phyloP scores from a whole-genome alignment of 257 asterid species.

The Coffea canephora region DNA sequence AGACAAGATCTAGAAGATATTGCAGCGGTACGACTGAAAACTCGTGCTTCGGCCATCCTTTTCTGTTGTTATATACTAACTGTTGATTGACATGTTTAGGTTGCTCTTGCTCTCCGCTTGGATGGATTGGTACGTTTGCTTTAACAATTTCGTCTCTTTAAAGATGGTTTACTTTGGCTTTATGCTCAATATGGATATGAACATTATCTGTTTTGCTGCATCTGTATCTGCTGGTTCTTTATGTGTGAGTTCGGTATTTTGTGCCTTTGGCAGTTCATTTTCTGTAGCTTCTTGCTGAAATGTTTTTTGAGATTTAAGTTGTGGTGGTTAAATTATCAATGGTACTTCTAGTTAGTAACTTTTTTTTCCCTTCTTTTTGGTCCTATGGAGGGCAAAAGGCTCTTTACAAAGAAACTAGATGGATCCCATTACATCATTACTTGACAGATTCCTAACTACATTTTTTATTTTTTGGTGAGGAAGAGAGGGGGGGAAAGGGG shows the following conservation, averaged over 20 bases:
- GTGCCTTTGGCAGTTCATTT: not conserved
- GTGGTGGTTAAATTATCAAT: not conserved
- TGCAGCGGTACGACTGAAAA: slow-evolving; percentile 56
- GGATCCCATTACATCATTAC: too few species aligned
- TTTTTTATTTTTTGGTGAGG: too few species aligned
- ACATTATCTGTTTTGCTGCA: not conserved
- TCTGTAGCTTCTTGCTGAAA: not conserved
- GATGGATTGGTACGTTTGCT: slow-evolving; percentile 83
- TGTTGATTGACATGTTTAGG: slow-evolving; percentile 50
- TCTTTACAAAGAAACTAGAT: too few species aligned
- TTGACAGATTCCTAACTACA: too few species aligned
- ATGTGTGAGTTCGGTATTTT: not conserved
- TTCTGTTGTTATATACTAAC: slow-evolving; percentile 14
- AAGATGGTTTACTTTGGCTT: not conserved
- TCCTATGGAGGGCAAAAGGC: too few species aligned
- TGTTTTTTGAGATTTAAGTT: not conserved
- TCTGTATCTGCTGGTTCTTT: not conserved
- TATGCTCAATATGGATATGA: not conserved
- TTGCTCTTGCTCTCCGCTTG: slow-evolving; percentile 86
- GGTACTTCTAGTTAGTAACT: not conserved
- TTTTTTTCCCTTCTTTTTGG: too few species aligned
- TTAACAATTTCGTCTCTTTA: not conserved
- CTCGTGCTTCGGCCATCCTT: slow-evolving; percentile 7
- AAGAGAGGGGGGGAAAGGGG: too few species aligned
- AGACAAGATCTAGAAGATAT: slow-evolving; percentile 95